Evolutionary conservation across 208 protist species (phyloP).

Genomic region (Crithidia bombi): DNA sequence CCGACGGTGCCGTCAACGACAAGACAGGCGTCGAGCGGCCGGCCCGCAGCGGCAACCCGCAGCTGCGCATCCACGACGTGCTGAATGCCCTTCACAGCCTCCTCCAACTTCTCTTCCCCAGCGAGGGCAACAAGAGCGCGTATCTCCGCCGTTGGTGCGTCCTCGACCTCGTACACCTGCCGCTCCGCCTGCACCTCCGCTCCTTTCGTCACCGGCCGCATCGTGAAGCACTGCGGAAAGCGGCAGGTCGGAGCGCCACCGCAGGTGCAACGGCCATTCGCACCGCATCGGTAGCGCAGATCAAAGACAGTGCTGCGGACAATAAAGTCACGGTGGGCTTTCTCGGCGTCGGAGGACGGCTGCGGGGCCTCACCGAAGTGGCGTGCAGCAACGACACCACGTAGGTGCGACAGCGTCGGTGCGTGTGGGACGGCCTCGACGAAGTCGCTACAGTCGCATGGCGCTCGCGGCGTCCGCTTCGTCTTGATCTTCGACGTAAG

Average conservation of each 20-base stretch:
- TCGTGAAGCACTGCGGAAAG: conserved; percentile 74
- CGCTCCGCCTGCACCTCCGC: conserved; percentile 73
- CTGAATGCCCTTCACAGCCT: conserved; percentile 62
- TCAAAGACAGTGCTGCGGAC: conserved; percentile 73
- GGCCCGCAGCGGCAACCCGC: conserved; percentile 37
- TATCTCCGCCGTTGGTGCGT: conserved; percentile 54
- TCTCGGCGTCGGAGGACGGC: conserved; percentile 26
- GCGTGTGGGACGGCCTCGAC: conserved; percentile 41
- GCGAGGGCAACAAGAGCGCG: conserved; percentile 55
- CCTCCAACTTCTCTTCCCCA: conserved; percentile 50
- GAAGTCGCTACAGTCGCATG: conserved; percentile 76
- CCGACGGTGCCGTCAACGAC: conserved; percentile 25
- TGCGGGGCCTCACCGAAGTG: conserved; percentile 32
- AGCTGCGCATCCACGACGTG: conserved; percentile 45
- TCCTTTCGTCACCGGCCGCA: conserved; percentile 79
- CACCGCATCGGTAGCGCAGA: conserved; percentile 75
- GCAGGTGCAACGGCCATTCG: conserved; percentile 70
- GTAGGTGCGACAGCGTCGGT: conserved; percentile 46
- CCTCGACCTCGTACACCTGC: conserved; percentile 62
- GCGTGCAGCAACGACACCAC: conserved; percentile 48
- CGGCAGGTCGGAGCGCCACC: conserved; percentile 53
- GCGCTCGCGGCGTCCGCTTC: conserved; percentile 47
- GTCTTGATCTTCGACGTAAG: conserved; percentile 48
- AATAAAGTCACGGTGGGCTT: conserved; percentile 38
- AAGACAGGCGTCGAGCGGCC: conserved; percentile 36